These are phyloP conservation scores for Cairneyella variabilis DNA, from an alignment of 495 filamentous ascomycete species.

Conservation along the genomic window DNA sequence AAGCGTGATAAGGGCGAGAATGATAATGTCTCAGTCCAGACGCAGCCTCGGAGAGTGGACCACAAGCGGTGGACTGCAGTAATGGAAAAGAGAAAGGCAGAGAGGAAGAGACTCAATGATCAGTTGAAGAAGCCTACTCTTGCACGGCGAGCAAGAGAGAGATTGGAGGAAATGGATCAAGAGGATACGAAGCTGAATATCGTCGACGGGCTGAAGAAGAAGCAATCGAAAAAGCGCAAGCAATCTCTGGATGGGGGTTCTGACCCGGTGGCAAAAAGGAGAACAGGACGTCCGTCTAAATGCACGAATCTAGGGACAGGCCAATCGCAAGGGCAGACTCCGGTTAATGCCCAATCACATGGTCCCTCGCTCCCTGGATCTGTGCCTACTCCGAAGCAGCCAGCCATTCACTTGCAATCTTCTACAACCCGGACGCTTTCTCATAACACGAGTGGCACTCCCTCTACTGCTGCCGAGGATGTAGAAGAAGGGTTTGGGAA, in stretches of 20 bases:
- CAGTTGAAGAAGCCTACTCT: background rate
- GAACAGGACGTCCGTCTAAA: background rate
- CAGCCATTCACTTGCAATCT: too few species aligned
- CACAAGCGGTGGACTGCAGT: background rate
- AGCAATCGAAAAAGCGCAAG: background rate
- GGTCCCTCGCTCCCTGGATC: too few species aligned
- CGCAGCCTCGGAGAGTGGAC: background rate
- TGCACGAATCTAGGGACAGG: background rate
- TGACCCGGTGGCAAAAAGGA: conserved; percentile 1
- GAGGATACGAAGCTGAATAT: background rate
- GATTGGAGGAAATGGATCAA: conserved; percentile 12
- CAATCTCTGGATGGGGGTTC: background rate
- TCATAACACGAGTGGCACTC: too few species aligned
- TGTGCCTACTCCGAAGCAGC: too few species aligned
- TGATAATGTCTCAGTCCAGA: conserved; percentile 38
- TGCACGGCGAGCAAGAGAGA: background rate
- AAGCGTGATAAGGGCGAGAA: conserved; percentile 51
- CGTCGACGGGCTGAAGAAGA: too few species aligned
- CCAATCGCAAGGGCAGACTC: too few species aligned
- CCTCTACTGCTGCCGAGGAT: too few species aligned
- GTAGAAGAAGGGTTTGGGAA: background rate
- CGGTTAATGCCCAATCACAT: too few species aligned
- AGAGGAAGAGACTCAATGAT: conserved; percentile 3
- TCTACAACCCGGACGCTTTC: too few species aligned
- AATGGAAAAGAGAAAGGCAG: background rate